These are phyloP conservation scores for Fusarium brevicatenulatum DNA, from an alignment of 2,329 filamentous ascomycete species.

Conservation along the genomic window DNA sequence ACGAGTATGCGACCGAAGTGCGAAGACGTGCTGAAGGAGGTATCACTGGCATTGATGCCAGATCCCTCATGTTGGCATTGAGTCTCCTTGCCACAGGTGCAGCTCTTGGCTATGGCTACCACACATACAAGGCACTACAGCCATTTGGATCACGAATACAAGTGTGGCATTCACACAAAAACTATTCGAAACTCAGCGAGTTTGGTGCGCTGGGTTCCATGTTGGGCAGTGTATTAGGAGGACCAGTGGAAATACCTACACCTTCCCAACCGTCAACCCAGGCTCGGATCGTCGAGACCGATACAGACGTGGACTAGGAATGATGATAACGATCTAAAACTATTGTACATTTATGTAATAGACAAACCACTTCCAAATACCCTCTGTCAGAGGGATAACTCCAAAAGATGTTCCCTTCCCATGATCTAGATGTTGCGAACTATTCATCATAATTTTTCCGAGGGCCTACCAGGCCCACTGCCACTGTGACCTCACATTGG, in stretches of 20 bases:
- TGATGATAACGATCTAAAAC: constrained; percentile 27
- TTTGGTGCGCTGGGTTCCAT: constrained; percentile 61
- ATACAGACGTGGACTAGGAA: constrained; percentile 50
- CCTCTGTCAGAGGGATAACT: constrained; percentile 1
- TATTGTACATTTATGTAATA: constrained; percentile 33
- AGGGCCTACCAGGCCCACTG: background rate
- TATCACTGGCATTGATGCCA: constrained; percentile 48
- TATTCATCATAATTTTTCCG: constrained; percentile 3
- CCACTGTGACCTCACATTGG: background rate
- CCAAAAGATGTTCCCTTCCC: constrained; percentile 25
- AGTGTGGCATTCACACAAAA: constrained; percentile 52
- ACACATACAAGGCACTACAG: constrained; percentile 54
- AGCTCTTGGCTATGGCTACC: constrained; percentile 52
- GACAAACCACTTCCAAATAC: constrained; percentile 11
- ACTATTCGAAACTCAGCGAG: constrained; percentile 50
- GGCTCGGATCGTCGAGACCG: constrained; percentile 49
- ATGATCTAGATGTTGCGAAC: constrained; percentile 23
- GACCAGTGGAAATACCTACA: constrained; percentile 24
- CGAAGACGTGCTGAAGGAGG: constrained; percentile 50
- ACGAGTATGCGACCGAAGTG: constrained; percentile 50
- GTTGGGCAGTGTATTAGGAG: constrained; percentile 50
- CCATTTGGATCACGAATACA: constrained; percentile 59
- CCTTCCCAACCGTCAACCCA: constrained; percentile 16
- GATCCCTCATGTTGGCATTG: constrained; percentile 46
- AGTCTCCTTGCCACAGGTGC: constrained; percentile 52